Percentiles rank a stretch among this genome's conserved stretches.
Evolutionary conservation across 306 rosid species (phyloP).

Genomic region (Prinsepia uniflora): DNA sequence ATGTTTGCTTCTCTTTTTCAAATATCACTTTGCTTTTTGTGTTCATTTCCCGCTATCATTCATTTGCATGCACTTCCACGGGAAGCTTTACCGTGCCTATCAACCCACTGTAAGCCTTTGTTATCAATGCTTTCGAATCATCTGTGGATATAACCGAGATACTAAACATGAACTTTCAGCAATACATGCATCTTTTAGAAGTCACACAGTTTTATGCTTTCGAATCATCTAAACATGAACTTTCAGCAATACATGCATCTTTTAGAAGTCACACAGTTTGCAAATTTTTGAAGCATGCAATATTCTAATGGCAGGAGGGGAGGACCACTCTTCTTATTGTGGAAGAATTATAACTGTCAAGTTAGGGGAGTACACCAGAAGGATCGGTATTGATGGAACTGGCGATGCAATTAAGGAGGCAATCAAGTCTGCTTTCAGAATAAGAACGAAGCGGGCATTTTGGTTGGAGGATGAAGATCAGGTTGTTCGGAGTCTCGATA

Average conservation of each 20-base stretch:
- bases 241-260: not conserved
- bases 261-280: not conserved
- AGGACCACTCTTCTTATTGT: slow-evolving; percentile 55
- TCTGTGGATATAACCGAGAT: not conserved
- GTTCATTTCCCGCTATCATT: not conserved
- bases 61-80: not conserved
- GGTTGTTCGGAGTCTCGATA: slow-evolving; percentile 69
- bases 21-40: not conserved
- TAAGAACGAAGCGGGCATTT: slow-evolving; percentile 73
- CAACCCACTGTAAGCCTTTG: not conserved
- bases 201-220: not conserved
- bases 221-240: not conserved
- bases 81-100: not conserved
- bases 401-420: slow-evolving; percentile 80
- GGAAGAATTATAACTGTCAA: slow-evolving; percentile 79
- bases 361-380: slow-evolving; percentile 72
- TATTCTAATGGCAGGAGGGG: slow-evolving; percentile 44
- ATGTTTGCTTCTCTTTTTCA: not conserved
- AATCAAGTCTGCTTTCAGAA: slow-evolving; percentile 65
- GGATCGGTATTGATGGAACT: slow-evolving; percentile 77
- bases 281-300: not conserved
- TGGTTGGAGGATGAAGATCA: slow-evolving; percentile 89
- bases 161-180: not conserved
- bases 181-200: not conserved
- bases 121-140: not conserved